phyloP scores from a whole-genome alignment of 768 basidiomycete genomes.

The Favolaschia claudopus region DNA sequence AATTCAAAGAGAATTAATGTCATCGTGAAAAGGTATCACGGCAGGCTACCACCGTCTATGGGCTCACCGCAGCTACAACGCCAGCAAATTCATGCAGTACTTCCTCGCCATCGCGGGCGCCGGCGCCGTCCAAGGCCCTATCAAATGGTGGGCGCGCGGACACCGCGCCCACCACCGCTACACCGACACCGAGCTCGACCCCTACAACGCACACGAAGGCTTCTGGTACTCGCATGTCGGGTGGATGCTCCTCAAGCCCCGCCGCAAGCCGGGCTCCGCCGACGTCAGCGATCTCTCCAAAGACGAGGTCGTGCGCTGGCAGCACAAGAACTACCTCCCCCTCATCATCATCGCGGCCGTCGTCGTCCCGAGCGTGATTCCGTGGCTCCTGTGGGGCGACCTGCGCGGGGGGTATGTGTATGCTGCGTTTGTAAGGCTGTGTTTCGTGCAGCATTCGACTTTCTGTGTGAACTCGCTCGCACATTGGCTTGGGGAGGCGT shows the following conservation, averaged over 20 bases:
- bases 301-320: constrained; percentile 85
- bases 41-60: constrained; percentile 96
- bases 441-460: constrained; percentile 92
- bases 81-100: constrained; percentile 84
- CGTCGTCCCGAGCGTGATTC: constrained; percentile 76
- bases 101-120: constrained; percentile 84
- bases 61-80: constrained; percentile 96
- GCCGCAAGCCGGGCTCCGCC: constrained; percentile 87
- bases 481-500: constrained; percentile 93
- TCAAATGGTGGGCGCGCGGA: constrained; percentile 99
- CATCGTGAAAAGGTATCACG: constrained; percentile 88
- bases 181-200: constrained; percentile 95
- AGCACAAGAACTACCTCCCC: constrained; percentile 79
- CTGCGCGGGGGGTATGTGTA: constrained; percentile 86
- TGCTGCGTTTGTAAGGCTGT: constrained; percentile 78
- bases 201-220: constrained; percentile 91
- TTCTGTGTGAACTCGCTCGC: constrained; percentile 98
- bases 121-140: constrained; percentile 93
- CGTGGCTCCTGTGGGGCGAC: constrained; percentile 87
- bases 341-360: constrained; percentile 77
- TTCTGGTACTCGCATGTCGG: constrained; percentile 86
- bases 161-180: constrained; percentile 97
- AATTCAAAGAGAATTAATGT: no score
- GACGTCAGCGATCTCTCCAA: constrained; percentile 88
- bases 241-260: constrained; percentile 93